Evolutionary conservation across 176 grass and related monocot species (phyloP).

Genomic region (Avena insularis): DNA sequence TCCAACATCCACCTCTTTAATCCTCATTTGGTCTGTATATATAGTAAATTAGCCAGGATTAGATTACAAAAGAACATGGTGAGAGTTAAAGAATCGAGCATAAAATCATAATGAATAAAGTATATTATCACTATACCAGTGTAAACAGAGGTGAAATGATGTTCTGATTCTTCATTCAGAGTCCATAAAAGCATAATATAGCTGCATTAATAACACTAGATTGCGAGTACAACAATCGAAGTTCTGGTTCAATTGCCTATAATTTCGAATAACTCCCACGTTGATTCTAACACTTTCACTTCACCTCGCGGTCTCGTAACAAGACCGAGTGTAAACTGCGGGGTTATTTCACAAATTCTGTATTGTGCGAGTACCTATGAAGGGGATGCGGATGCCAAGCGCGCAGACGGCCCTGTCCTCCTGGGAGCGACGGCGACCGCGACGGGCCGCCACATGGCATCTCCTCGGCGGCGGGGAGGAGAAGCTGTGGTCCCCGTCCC

Average conservation of each 20-base stretch:
- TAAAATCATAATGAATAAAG: slow-evolving; percentile 18
- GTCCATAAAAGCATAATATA: neutral
- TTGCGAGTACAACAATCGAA: neutral
- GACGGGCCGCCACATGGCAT: slow-evolving; percentile 65
- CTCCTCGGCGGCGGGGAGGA: slow-evolving; percentile 34
- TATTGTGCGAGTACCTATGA: slow-evolving; percentile 52
- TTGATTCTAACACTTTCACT: neutral
- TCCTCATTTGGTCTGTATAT: slow-evolving; percentile 66
- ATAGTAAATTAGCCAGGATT: slow-evolving; percentile 18
- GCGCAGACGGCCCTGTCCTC: slow-evolving; percentile 83
- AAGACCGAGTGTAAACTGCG: neutral
- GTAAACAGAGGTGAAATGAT: neutral
- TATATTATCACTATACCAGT: neutral
- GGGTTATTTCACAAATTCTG: neutral
- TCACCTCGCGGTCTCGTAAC: neutral
- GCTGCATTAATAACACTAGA: neutral
- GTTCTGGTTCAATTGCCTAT: neutral
- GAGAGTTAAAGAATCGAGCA: slow-evolving; percentile 1
- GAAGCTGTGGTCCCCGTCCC: neutral
- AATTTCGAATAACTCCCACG: neutral
- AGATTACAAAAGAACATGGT: slow-evolving; percentile 22
- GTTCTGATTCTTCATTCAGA: neutral
- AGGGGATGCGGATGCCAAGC: slow-evolving; percentile 88
- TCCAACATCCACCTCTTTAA: slow-evolving; percentile 85
- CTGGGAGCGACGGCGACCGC: slow-evolving; percentile 75